Base-by-base conservation (phyloP, 768 basidiomycete species). In the Lactarius hengduanensis region DNA sequence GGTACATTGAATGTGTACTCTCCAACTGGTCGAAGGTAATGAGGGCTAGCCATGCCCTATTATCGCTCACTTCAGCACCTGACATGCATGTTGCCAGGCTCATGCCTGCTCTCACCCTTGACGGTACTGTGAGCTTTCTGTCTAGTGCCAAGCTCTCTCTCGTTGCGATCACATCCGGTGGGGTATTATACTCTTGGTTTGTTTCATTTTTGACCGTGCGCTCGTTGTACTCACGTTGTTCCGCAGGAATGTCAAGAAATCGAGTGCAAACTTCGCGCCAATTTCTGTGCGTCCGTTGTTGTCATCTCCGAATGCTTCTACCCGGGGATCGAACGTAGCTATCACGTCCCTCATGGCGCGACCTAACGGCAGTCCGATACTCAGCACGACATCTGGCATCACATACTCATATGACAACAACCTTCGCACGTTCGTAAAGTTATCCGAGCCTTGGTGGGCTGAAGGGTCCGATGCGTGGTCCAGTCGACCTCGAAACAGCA, bases 391-490 rank as follows among this genome's bases (percentile, higher is more conserved):
- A 0, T 86, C 85, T 32, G 92, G 93, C n/a, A 76, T 86, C 22
- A 84, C 89, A 3, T 90, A 91, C 73, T 86, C 92, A 0, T 98
- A 92, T 75, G 93, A 96, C 70, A 61, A 83, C 2, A 76, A 80
- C 9, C 81, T 96, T 1, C 75, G 77, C 34, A 74, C 86, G 5
- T 98, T 93, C 88, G 81, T 86, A 59, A 88, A 88, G 70, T 77
- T 98, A 47, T 86, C 86, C 53, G 90, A 92, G 59, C 78, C 83
- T 1, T 96, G 94, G 92, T 96, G 91, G 88, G 79, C 88, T 0
- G 84, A 89, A 70, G 89, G 91, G 47, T 93, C 91, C 0, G 89
- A 92, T 67, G 84, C 83, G 26, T 95, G 94, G 92, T 89, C 91
- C 72, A 84, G 86, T 38, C 83, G 90, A 56, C 86, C 87, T 4